Base-by-base conservation (phyloP, 805 yeast species). In the Metschnikowia shivogae region DNA sequence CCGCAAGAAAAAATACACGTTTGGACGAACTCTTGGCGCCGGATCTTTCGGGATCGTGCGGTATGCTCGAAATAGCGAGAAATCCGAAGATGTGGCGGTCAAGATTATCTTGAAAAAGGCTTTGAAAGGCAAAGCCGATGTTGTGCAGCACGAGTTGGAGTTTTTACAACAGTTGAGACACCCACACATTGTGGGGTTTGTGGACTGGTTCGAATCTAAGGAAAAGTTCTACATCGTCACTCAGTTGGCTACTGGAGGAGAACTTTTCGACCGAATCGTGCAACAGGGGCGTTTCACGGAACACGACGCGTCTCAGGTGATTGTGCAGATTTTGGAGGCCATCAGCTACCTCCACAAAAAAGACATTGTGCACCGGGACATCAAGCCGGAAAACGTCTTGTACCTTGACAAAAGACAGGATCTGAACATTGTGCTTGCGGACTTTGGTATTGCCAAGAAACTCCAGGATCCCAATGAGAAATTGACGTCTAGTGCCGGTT, bases 161-260 rank as follows among this genome's bases (percentile, higher is more conserved):
- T 67, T 92, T 36, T 72, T 92, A 43, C 81, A 80, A 56, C 77
- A 78, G 43, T 72, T 90, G 48, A 62, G 77, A 40, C 96, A 90
- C 63, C 89, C 89, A 1, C 86, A 92, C 64, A 89, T 92, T 55
- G 96, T 92, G n/a, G 80, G 82, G 32, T 84, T 92, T 61, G 74
- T 83, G 42, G 97, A 89, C 62, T 92, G 96, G 92, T 92, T 92
- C 62, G 97, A 92, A 68, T 80, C 89, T 26, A 85, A 80, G 63
- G 96, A 89, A 57, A 92, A 92, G 68, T 89, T 87, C 65, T 92
- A 88, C 61, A 84, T 92, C 47, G 97, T 89, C 14, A 92, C 97
- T 2, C 96, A 92, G 63, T 72, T 92, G 59, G 97, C 97, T 20
- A 84, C 89, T 1, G 99, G 99, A 27, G 99, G 99, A 41, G 99